These are phyloP conservation scores for Letharia lupina DNA, from an alignment of 495 filamentous ascomycete species.

Conservation along the genomic window DNA sequence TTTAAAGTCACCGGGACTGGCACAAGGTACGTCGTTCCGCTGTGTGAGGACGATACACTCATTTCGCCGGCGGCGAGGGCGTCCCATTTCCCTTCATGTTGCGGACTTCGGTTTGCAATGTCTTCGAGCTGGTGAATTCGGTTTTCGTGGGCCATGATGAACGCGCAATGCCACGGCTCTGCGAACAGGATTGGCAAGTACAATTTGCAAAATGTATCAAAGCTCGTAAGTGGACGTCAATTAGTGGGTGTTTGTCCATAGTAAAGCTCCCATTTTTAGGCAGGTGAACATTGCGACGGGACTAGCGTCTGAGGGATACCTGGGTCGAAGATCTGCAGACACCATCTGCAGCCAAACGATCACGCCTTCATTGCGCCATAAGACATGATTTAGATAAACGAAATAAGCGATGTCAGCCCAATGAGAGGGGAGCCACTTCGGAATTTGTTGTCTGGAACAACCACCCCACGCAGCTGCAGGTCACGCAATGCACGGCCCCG, in stretches of 20 bases:
- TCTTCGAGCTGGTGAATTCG: conserved; percentile 26
- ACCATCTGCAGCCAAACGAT: background rate
- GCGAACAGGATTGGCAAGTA: background rate
- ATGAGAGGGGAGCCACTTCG: background rate
- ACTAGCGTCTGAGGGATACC: background rate
- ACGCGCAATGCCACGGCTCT: background rate
- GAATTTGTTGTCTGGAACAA: background rate
- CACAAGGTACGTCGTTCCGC: conserved; percentile 18
- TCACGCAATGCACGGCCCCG: conserved; percentile 8
- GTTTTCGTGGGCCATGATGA: conserved; percentile 24
- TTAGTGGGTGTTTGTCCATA: background rate
- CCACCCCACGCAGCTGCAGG: conserved; percentile 2
- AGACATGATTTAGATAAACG: background rate
- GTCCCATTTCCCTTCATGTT: conserved; percentile 24
- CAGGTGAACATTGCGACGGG: background rate
- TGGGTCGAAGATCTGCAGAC: background rate
- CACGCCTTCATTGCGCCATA: conserved; percentile 7
- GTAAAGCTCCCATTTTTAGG: background rate
- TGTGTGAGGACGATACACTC: conserved; percentile 18
- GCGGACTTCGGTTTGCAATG: conserved; percentile 21
- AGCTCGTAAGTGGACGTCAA: background rate
- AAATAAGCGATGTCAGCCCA: background rate
- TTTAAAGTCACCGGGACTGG: conserved; percentile 30
- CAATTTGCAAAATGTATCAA: conserved; percentile 1
- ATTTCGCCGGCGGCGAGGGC: conserved; percentile 12